Evolutionary conservation across 2,329 filamentous ascomycete genomes (phyloP), one percentile per base, ranked within the genome.

Genomic region (Chaetomium sp.): DNA sequence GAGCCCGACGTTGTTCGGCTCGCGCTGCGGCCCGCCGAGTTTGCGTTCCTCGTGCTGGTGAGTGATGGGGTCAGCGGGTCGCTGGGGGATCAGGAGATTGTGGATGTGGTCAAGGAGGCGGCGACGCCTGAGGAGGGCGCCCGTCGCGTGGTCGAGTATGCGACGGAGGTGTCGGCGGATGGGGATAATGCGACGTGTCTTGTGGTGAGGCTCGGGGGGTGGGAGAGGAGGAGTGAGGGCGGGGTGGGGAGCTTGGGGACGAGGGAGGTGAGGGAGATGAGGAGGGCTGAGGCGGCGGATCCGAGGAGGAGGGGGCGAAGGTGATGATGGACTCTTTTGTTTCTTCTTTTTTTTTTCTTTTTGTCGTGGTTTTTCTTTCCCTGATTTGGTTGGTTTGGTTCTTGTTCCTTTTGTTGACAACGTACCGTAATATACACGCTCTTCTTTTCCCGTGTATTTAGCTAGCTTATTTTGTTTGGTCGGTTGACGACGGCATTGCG

Each of bases 41-140:
- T 92, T 77, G 88, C 88, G 2, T 99, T 99, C 78, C 75, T 98
- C 59, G 92, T 96, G 1, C 84, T 99, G 55, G 87, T 96, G 75
- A 91, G 87, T 2, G 95, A 99, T 76, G 95, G 95, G 29, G 87
- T 99, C 10, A 94, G 89, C 23, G 94, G 92, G 7, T 91, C 90
- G 19, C 81, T 98, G 25, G 87, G 85, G 62, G 95, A 99, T 74
- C 94, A 98, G 78, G 95, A 99, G 78, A 92, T 98, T 67, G 93
- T 97, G 33, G 95, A 99, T 75, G 88, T 98, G 35, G 84, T 98
- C 72, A 98, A 98, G 77, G 95, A 99, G 78, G 91, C 93, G 5
- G 88, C 84, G 73, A 98, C 94, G 0, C 95, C 95, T 0, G 94
- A 97, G 70, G 87, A 96, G 74, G 95, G 88, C 3, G 88, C 92